phyloP scores from a whole-genome alignment of 176 grass and related monocot genomes.

The Dendrocalamus sinicus region DNA sequence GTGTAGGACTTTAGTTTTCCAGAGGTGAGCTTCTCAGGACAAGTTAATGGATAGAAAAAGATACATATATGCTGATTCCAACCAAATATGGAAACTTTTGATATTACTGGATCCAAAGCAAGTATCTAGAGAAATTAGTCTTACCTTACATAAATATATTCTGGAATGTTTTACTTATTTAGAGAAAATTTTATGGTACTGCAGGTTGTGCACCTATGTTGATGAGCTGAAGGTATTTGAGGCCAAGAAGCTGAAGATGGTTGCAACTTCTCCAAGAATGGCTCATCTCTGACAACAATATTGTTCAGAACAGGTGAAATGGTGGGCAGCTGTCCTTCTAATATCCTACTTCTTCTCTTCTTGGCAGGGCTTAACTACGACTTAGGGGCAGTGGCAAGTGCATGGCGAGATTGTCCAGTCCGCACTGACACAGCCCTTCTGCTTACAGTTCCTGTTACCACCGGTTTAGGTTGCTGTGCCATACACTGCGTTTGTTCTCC shows the following conservation, averaged over 20 bases:
- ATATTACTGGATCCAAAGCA: not conserved
- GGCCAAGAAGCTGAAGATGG: not conserved
- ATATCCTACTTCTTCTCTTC: not conserved
- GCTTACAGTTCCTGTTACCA: not conserved
- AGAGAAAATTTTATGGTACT: conserved; percentile 1
- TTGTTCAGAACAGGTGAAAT: not conserved
- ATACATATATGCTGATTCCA: not conserved
- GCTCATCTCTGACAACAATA: not conserved
- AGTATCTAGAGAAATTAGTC: not conserved
- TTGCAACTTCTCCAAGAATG: not conserved
- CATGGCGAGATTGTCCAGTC: not conserved
- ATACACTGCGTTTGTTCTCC: not conserved
- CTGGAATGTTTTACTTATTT: not conserved
- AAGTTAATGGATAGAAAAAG: not conserved
- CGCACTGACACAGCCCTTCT: not conserved
- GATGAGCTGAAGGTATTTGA: not conserved
- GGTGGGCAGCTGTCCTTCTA: not conserved
- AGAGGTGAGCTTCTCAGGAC: not conserved
- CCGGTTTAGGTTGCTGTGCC: not conserved
- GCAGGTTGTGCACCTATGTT: not conserved
- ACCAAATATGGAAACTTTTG: not conserved
- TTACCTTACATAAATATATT: not conserved
- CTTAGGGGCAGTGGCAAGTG: not conserved
- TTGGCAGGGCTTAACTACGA: not conserved
- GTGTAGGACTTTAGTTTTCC: not conserved